phyloP scores from a whole-genome alignment of 129 eudicot genomes.

The Centrapalus pauciflorus region DNA sequence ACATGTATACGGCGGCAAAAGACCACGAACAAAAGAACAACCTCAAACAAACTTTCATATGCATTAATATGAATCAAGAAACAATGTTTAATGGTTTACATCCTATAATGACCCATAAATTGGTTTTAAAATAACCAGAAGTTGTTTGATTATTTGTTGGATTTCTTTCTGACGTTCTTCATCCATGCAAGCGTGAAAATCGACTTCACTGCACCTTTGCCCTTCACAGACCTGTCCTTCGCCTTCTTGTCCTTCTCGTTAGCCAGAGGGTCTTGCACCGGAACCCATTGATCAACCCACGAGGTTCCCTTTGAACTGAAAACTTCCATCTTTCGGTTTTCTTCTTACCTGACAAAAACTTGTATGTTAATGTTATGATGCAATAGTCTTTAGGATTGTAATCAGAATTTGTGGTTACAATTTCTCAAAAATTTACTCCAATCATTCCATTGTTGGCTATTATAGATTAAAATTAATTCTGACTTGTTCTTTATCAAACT shows the following conservation, averaged over 20 bases:
- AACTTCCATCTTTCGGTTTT: conserved; percentile 37
- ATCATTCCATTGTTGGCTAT: conserved; percentile 13
- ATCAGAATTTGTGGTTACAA: conserved; percentile 8
- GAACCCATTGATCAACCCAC: conserved; percentile 79
- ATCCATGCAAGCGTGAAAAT: conserved; percentile 36
- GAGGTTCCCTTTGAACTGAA: conserved; percentile 43
- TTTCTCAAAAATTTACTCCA: conserved; percentile 3
- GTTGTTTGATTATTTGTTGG: conserved; percentile 22
- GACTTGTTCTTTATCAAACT: conserved; percentile 14
- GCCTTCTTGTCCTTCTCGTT: conserved; percentile 24
- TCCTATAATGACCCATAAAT: neutral
- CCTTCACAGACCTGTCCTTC: conserved; percentile 13
- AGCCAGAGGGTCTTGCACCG: conserved; percentile 31
- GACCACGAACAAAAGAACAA: neutral
- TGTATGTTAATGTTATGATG: neutral
- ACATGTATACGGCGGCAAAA: too few relatives aligned
- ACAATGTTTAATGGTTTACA: neutral
- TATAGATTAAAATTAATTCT: conserved; percentile 9
- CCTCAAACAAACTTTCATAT: neutral
- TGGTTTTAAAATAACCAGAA: neutral
- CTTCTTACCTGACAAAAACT: conserved; percentile 8
- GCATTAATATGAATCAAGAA: conserved; percentile 1
- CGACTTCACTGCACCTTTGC: conserved; percentile 26
- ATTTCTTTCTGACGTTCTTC: conserved; percentile 39
- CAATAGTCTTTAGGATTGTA: conserved; percentile 7